phyloP scores from a whole-genome alignment of 306 rosid species.

The Medicago ruthenica region DNA sequence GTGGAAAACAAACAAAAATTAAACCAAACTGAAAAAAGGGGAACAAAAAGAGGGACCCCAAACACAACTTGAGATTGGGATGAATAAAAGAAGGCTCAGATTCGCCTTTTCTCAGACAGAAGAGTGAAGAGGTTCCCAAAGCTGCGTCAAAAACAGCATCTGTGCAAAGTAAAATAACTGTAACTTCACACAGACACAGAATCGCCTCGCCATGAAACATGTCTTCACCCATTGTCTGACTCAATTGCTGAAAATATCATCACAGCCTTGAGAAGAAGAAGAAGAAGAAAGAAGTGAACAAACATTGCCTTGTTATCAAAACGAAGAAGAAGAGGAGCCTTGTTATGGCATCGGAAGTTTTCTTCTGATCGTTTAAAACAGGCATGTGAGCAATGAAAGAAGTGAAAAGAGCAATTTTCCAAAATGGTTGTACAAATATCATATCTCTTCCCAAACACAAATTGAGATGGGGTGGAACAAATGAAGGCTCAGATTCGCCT shows the following conservation, averaged over 20 bases:
- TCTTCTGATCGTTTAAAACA: no score
- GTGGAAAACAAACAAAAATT: not conserved
- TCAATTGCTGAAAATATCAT: conserved; percentile 30
- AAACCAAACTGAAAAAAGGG: not conserved
- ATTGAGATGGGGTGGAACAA: not conserved
- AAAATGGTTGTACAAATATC: no score
- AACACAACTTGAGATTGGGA: not conserved
- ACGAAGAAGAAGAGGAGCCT: no score
- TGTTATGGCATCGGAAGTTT: no score
- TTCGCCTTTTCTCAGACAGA: conserved; percentile 9
- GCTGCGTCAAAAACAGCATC: conserved; percentile 38
- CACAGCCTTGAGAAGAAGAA: conserved; percentile 32
- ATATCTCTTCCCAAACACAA: not conserved
- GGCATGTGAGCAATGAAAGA: no score
- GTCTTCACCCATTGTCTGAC: conserved; percentile 38
- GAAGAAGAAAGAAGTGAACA: not conserved
- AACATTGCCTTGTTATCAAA: not conserved
- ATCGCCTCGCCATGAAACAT: conserved; percentile 36
- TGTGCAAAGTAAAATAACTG: not conserved
- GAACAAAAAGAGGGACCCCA: not conserved
- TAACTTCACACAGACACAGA: conserved; percentile 27
- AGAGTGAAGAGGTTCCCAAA: not conserved
- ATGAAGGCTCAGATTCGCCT: conserved; percentile 12
- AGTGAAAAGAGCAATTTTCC: no score
- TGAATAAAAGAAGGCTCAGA: not conserved